Percentiles rank a stretch among this genome's conserved stretches.
phyloP scores from a whole-genome alignment of 441 rosid species.

The Dalechampia spathulata region DNA sequence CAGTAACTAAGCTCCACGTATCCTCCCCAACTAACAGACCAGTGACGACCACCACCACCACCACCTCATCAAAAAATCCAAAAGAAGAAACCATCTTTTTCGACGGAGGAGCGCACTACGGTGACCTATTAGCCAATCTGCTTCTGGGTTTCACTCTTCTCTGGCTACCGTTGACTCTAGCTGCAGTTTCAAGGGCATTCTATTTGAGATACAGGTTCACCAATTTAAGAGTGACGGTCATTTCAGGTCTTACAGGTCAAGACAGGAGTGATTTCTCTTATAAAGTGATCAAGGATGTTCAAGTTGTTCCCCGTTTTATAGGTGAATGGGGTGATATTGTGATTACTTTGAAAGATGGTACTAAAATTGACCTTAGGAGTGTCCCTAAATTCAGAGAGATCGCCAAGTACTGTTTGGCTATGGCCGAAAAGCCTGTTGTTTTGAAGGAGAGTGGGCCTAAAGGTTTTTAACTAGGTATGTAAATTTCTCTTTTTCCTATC shows the following conservation, averaged over 20 bases:
- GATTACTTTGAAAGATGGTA: slow-evolving; percentile 66
- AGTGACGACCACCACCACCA: slow-evolving; percentile 20
- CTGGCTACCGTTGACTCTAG: slow-evolving; percentile 84
- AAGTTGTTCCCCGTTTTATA: slow-evolving; percentile 82
- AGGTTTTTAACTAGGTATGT: slow-evolving; percentile 49
- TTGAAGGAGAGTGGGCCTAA: slow-evolving; percentile 45
- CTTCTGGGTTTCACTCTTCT: slow-evolving; percentile 74
- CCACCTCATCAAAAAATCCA: too few species aligned
- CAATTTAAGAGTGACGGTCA: slow-evolving; percentile 80
- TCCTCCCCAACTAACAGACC: slow-evolving; percentile 52
- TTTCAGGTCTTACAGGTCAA: slow-evolving; percentile 83
- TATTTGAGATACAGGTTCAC: slow-evolving; percentile 83
- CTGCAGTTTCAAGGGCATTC: slow-evolving; percentile 77
- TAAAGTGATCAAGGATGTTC: slow-evolving; percentile 72
- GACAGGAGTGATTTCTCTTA: slow-evolving; percentile 87
- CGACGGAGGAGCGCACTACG: slow-evolving; percentile 95
- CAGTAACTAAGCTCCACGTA: slow-evolving; percentile 39
- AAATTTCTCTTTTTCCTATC: too few species aligned
- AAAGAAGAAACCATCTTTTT: slow-evolving; percentile 63
- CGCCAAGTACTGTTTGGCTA: slow-evolving; percentile 62
- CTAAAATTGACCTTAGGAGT: slow-evolving; percentile 74
- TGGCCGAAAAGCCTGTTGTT: slow-evolving; percentile 55
- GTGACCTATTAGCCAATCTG: slow-evolving; percentile 76
- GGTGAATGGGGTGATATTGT: slow-evolving; percentile 93
- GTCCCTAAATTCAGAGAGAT: slow-evolving; percentile 88